phyloP scores from a whole-genome alignment of 306 rosid genomes.

The Oemleria cerasiformis region DNA sequence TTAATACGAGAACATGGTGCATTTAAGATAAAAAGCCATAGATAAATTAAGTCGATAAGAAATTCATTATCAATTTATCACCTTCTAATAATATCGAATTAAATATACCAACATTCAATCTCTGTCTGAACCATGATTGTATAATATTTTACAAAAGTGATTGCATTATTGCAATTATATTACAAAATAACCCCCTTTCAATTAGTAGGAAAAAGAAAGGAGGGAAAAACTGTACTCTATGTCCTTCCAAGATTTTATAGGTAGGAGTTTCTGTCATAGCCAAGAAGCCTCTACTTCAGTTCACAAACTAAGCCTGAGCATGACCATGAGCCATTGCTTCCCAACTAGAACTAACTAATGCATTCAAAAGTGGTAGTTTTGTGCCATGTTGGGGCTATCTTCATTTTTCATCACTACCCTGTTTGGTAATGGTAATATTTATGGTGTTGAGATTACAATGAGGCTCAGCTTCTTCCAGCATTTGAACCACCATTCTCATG shows the following conservation, averaged over 20 bases:
- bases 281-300: background rate
- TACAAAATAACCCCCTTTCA: background rate
- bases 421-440: conserved; percentile 17
- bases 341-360: background rate
- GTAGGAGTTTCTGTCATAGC: background rate
- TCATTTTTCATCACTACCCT: conserved; percentile 13
- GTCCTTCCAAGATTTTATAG: background rate
- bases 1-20: too few relatives aligned
- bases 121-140: too few relatives aligned
- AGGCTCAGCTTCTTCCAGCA: conserved; percentile 84
- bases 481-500: conserved; percentile 82
- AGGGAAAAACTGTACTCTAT: background rate
- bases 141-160: background rate
- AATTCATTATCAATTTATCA: too few relatives aligned
- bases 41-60: too few relatives aligned
- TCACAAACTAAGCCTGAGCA: background rate
- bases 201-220: background rate
- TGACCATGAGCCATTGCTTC: background rate
- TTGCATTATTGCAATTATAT: background rate
- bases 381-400: conserved; percentile 17
- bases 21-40: too few relatives aligned
- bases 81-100: too few relatives aligned
- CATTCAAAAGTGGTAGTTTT: background rate
- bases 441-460: conserved; percentile 29
- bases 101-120: too few relatives aligned